Evolutionary conservation across 2,329 filamentous ascomycete genomes (phyloP), one percentile per base, ranked within the genome.

Genomic region (Paramyrothecium roridum): DNA sequence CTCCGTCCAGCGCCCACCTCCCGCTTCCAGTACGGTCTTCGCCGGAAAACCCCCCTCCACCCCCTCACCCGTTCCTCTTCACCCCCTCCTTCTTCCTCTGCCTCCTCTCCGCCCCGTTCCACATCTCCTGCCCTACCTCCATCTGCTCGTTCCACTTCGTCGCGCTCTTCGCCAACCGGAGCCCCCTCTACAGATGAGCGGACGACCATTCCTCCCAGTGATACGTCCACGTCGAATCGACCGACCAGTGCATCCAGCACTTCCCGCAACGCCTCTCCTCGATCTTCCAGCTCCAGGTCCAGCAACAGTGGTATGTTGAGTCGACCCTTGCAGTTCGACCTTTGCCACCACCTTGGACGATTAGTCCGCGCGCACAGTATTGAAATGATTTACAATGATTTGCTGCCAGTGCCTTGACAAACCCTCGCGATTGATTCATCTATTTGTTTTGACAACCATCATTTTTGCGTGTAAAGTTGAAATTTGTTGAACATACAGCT

Each of bases 1-100:
- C 54, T 64, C 55, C 63, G 59, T 66, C 64, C 63, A 52, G 61
- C 63, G 62, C 54, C 54, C 55, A 61, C 61, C 61, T 57, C 64
- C n/a, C 56, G 60, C 55, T 56, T 23, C 57, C 52, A 54, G 53
- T 33, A 59, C n/a, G 56, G 56, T 56, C 55, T 45, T 56, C 60
- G 34, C 48, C 54, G 48, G 34, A 52, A 55, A 34, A 19, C 45
- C 48, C 11, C 23, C 58, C 48, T 52, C 10, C 23, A 23, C n/a
- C 43, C 46, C 26, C 51, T n/a, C n/a, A n/a, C n/a, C n/a, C n/a
- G n/a, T n/a, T n/a, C n/a, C n/a, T n/a, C n/a, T n/a, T n/a, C n/a
- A n/a, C n/a, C n/a, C 57, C 58, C 62, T 58, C 57, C 61, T 57
- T 56, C 59, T 37, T 56, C 58, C 52, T 57, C 58, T 54, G 61